These are phyloP conservation scores for Acmispon strigosus DNA, from an alignment of 306 rosid genomes.

Conservation along the genomic window DNA sequence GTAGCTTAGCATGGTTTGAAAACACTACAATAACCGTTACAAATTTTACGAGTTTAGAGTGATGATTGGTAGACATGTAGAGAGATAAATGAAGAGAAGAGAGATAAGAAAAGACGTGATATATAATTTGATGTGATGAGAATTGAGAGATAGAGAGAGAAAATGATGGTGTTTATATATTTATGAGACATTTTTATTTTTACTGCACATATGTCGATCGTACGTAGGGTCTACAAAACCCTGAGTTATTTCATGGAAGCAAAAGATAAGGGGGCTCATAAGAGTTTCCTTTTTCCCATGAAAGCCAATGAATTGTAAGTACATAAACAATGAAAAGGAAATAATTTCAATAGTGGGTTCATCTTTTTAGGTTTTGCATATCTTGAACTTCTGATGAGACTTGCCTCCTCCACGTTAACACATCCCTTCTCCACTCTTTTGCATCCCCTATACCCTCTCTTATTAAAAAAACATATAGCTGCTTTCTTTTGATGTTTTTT, in stretches of 20 bases:
- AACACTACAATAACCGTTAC: too few relatives aligned
- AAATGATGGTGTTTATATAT: too few relatives aligned
- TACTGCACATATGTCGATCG: too few relatives aligned
- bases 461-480: not conserved
- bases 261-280: slow-evolving; percentile 20
- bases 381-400: slow-evolving; percentile 46
- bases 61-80: too few relatives aligned
- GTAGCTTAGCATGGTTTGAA: too few relatives aligned
- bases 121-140: too few relatives aligned
- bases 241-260: slow-evolving; percentile 29
- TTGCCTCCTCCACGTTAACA: slow-evolving; percentile 64
- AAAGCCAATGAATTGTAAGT: slow-evolving; percentile 12
- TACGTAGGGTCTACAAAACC: slow-evolving; percentile 41
- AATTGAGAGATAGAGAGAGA: too few relatives aligned
- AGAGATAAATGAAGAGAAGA: too few relatives aligned
- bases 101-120: too few relatives aligned
- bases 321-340: slow-evolving; percentile 31
- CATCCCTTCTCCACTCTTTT: slow-evolving; percentile 17
- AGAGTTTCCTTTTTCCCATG: slow-evolving; percentile 41
- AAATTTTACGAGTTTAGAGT: too few relatives aligned
- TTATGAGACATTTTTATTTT: too few relatives aligned
- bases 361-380: slow-evolving; percentile 50
- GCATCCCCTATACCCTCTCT: not conserved
- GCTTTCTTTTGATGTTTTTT: slow-evolving; percentile 25
- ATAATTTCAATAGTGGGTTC: slow-evolving; percentile 39